phyloP scores from a whole-genome alignment of 352 stramenopile genomes.

The Pythium scleroteichum region DNA sequence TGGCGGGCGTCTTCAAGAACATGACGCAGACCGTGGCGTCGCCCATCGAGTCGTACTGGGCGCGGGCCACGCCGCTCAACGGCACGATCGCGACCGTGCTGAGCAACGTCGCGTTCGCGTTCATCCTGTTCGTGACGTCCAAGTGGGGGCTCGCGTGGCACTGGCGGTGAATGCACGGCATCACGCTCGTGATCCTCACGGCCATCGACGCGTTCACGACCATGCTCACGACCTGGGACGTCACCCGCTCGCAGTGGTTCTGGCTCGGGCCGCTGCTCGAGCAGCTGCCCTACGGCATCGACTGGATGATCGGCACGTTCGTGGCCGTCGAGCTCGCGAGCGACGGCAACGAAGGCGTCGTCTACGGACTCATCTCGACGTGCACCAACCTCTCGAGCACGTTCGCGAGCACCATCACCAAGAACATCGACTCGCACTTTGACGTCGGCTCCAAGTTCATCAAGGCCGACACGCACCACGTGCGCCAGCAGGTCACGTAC shows the following conservation, averaged over 20 bases:
- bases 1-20: background rate
- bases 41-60: conserved; percentile 21
- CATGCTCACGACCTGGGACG: conserved; percentile 20
- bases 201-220: conserved; percentile 28
- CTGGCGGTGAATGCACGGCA: conserved; percentile 1
- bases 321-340: conserved; percentile 25
- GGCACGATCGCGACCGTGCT: conserved; percentile 31
- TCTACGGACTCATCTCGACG: conserved; percentile 31
- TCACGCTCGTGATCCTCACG: conserved; percentile 39
- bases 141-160: conserved; percentile 46
- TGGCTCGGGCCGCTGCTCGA: conserved; percentile 28
- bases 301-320: conserved; percentile 28
- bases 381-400: conserved; percentile 19
- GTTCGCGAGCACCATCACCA: conserved; percentile 20
- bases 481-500: conserved; percentile 21
- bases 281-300: conserved; percentile 18
- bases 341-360: conserved; percentile 24
- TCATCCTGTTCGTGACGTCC: conserved; percentile 34
- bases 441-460: conserved; percentile 24
- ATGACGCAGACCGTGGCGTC: background rate
- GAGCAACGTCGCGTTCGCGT: conserved; percentile 36
- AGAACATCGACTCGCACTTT: conserved; percentile 26
- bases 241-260: background rate
- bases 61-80: conserved; percentile 40
- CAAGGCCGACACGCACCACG: background rate